A percentile compares a stretch with the other conserved stretches of the same genome.
Conservation (phyloP, 768 basidiomycete genomes). For the Mycena amicta region DNA sequence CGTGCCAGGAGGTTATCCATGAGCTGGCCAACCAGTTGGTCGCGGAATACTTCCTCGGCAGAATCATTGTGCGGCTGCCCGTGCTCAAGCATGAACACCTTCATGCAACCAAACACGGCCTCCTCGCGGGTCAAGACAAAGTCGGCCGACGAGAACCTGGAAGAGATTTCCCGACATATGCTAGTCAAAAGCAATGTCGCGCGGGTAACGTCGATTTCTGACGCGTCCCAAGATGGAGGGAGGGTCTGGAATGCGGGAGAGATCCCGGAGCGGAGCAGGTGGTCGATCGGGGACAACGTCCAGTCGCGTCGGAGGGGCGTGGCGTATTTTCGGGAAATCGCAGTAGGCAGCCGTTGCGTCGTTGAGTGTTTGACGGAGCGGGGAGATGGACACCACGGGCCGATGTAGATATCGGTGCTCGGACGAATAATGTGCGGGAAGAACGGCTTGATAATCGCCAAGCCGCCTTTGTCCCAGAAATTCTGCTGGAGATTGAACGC, state of each 20-base stretch:
- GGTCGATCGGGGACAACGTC: slow-evolving; percentile 68
- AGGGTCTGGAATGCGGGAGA: slow-evolving; percentile 70
- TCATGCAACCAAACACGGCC: slow-evolving; percentile 80
- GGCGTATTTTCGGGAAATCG: slow-evolving; percentile 32
- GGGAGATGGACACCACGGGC: slow-evolving; percentile 52
- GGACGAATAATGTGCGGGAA: slow-evolving; percentile 51
- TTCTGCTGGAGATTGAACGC: slow-evolving; percentile 38
- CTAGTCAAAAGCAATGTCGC: slow-evolving; percentile 66
- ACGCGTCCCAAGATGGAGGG: slow-evolving; percentile 74
- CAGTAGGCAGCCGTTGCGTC: slow-evolving; percentile 51
- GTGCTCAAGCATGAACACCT: slow-evolving; percentile 95
- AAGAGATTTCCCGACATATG: slow-evolving; percentile 48
- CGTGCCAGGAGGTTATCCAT: slow-evolving; percentile 65
- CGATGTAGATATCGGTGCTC: slow-evolving; percentile 43
- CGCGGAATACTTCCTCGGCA: slow-evolving; percentile 78
- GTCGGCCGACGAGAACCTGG: slow-evolving; percentile 39
- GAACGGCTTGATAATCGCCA: slow-evolving; percentile 62
- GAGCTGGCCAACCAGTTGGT: slow-evolving; percentile 56
- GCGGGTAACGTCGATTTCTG: slow-evolving; percentile 77
- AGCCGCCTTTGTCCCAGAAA: slow-evolving; percentile 55
- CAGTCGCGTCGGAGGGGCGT: slow-evolving; percentile 65
- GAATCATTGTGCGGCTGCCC: slow-evolving; percentile 58
- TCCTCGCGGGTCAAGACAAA: slow-evolving; percentile 57
- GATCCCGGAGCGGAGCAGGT: slow-evolving; percentile 76
- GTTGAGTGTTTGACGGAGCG: slow-evolving; percentile 58